Evolutionary conservation across 306 rosid species (phyloP), one percentile per base, ranked within the genome.

Genomic region (Quillaja saponaria): DNA sequence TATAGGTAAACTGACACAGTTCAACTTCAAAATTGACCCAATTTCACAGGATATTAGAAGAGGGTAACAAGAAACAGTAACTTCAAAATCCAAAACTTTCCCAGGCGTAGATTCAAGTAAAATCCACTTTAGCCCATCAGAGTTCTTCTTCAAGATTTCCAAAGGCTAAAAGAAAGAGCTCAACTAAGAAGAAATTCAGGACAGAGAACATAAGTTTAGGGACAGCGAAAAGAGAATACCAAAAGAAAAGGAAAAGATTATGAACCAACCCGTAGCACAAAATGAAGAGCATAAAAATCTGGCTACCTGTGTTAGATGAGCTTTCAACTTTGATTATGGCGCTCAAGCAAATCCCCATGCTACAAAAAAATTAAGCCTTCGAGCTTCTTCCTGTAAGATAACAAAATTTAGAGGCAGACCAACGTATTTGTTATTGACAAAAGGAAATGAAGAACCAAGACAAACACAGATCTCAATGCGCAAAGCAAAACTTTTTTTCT

Each of bases 301-400:
- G 18, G 49, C 59, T 15, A 17, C 78, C 78, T 72, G 78, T 58
- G 17, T 41, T 41, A 18, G 50, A 66, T 34, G 72, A 55, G 21
- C 67, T 58, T 54, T 50, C 78, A 31, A 48, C 66, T 49, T 10
- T 66, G 31, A 61, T 46, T 41, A 10, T 54, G 46, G 72, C 35
- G 12, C 78, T 64, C 13, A 50, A 65, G 78, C 78, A 72, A 46
- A 34, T n/a, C 38, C 78, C 78, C 78, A 72, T 72, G 44, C 10
- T 12, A 39, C 21, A 69, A 71, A 50, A 28, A 34, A 18, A 48
- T 55, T 25, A 31, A 33, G 54, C 55, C 47, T 47, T 48, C 47
- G 60, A 63, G 65, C 13, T 39, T 18, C 61, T 69, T 63, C 48
- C 72, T 82, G 69, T 34, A 37, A 57, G 65, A 75, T 63, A 67